Percentiles rank a stretch among this genome's conserved stretches.
Conservation (phyloP, 116 monocot genomes). For the Phalaenopsis hybrid region DNA sequence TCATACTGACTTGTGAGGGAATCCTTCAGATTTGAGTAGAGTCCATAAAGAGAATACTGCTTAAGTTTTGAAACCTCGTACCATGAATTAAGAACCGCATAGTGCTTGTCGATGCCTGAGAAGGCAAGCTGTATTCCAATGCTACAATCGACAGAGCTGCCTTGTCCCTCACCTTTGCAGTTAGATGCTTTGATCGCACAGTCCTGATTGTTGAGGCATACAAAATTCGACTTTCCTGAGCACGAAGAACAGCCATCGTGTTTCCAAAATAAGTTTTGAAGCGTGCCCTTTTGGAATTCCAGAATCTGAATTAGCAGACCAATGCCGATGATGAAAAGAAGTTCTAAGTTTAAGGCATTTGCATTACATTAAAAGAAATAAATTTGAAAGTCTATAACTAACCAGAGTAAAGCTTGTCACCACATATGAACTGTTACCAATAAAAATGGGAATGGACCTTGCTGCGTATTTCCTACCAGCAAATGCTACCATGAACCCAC, state of each 20-base stretch:
- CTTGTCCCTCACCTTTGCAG: constrained; percentile 43
- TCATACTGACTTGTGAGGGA: constrained; percentile 52
- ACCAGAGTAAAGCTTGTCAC: constrained; percentile 92
- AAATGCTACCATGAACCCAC: constrained; percentile 94
- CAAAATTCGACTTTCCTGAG: constrained; percentile 36
- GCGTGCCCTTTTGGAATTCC: constrained; percentile 79
- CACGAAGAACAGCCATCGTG: constrained; percentile 66
- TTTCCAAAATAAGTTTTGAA: constrained; percentile 91
- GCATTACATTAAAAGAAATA: not conserved
- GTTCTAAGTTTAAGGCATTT: too few relatives aligned
- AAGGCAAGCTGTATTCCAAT: constrained; percentile 74
- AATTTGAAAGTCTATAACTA: constrained; percentile 1
- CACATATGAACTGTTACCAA: constrained; percentile 49
- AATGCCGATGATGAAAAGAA: not conserved
- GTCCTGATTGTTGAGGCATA: constrained; percentile 50
- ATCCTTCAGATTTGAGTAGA: constrained; percentile 65
- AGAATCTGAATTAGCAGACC: constrained; percentile 43
- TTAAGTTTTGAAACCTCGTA: constrained; percentile 76
- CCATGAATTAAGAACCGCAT: constrained; percentile 76
- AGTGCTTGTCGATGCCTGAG: constrained; percentile 78
- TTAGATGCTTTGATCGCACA: constrained; percentile 55
- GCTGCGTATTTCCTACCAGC: constrained; percentile 94
- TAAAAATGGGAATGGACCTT: constrained; percentile 60
- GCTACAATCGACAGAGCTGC: constrained; percentile 56
- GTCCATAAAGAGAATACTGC: constrained; percentile 76